phyloP scores from a whole-genome alignment of 164 flowering plant species.

The Stephania yunnanensis region DNA sequence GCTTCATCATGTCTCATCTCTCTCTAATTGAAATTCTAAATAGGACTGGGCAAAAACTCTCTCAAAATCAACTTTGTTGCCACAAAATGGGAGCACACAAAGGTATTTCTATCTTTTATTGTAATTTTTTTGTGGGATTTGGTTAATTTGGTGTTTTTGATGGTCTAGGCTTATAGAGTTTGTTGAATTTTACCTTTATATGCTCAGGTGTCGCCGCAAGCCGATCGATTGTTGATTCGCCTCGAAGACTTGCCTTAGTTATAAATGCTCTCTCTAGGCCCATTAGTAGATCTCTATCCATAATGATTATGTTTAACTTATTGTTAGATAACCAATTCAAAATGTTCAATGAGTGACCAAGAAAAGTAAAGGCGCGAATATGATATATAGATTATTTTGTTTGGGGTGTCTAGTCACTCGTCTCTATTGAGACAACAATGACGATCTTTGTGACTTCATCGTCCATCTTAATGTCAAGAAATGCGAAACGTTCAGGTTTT shows the following conservation, averaged over 20 bases:
- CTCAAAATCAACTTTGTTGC: constrained; percentile 55
- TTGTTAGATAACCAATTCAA: constrained; percentile 13
- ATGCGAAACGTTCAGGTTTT: constrained; percentile 75
- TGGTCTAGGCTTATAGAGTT: neutral
- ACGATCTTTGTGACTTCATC: neutral
- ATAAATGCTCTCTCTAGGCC: neutral
- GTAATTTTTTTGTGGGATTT: neutral
- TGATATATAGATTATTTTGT: constrained; percentile 5
- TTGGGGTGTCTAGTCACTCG: too few relatives aligned
- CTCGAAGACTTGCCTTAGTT: constrained; percentile 73
- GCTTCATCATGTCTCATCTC: neutral
- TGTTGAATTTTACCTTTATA: neutral
- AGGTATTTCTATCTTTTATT: constrained; percentile 34
- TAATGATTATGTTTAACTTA: constrained; percentile 13
- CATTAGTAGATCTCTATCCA: constrained; percentile 17
- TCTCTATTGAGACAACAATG: too few relatives aligned
- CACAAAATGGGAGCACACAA: constrained; percentile 63
- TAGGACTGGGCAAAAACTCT: constrained; percentile 36
- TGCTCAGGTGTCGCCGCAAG: constrained; percentile 74
- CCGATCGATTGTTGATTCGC: constrained; percentile 81
- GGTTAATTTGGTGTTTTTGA: neutral
- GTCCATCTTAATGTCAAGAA: constrained; percentile 50
- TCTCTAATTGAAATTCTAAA: neutral
- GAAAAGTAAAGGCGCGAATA: neutral
- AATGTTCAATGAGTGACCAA: constrained; percentile 10